A percentile compares a stretch with the other conserved stretches of the same genome.
phyloP scores from a whole-genome alignment of 2,329 filamentous ascomycete species.

The Ophiostoma ips region DNA sequence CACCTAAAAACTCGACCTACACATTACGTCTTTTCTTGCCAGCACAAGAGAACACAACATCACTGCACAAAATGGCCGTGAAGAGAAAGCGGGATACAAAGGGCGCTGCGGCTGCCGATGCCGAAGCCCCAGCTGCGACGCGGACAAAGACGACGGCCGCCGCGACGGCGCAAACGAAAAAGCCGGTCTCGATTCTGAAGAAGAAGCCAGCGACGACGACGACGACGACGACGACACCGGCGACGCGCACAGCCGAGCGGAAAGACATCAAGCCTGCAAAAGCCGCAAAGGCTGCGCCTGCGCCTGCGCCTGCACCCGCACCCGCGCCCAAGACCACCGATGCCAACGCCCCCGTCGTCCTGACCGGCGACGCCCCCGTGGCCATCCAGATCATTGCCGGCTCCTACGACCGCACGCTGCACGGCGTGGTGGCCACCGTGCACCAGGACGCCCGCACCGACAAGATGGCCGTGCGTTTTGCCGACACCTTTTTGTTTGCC shows the following conservation, averaged over 20 bases:
- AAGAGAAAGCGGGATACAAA: conserved; percentile 13
- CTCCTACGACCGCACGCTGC: conserved; percentile 85
- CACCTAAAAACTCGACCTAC: neutral
- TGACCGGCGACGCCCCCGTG: conserved; percentile 20
- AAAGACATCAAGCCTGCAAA: conserved; percentile 22
- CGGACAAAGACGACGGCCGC: conserved; percentile 4
- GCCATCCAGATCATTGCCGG: conserved; percentile 84
- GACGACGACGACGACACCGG: neutral
- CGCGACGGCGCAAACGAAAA: neutral
- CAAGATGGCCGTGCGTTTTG: conserved; percentile 35
- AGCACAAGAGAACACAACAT: neutral
- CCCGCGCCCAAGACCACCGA: neutral
- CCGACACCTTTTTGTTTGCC: conserved; percentile 91
- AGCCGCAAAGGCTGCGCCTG: neutral
- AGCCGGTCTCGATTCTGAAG: conserved; percentile 5
- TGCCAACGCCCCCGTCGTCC: neutral
- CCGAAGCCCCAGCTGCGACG: neutral
- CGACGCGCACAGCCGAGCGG: neutral
- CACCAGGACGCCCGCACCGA: conserved; percentile 9
- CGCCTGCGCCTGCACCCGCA: neutral
- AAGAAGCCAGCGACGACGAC: neutral
- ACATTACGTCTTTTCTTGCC: neutral
- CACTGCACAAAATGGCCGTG: neutral
- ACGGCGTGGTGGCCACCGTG: conserved; percentile 74
- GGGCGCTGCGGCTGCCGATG: neutral